phyloP scores from a whole-genome alignment of 2,329 filamentous ascomycete species.

The Mycogone perniciosa region DNA sequence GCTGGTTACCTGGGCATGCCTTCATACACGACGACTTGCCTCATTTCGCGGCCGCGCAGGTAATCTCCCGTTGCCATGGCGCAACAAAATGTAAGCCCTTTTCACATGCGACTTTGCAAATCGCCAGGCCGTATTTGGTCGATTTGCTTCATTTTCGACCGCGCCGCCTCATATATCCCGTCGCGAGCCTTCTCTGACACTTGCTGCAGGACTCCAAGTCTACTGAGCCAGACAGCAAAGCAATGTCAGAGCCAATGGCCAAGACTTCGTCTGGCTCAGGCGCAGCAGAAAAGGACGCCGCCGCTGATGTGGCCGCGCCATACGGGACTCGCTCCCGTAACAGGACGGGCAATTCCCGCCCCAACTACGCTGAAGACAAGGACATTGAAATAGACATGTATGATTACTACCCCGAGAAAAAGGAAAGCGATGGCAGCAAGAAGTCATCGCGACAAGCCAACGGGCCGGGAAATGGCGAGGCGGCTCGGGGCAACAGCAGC shows the following conservation, averaged over 20 bases:
- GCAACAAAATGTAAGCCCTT: conserved; percentile 32
- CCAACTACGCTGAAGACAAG: conserved; percentile 92
- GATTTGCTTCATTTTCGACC: background rate
- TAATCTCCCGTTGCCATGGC: conserved; percentile 33
- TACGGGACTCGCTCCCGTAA: conserved; percentile 96
- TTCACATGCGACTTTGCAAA: conserved; percentile 1
- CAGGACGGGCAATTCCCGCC: conserved; percentile 68
- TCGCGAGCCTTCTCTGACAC: conserved; percentile 16
- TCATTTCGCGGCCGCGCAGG: conserved; percentile 29
- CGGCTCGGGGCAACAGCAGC: conserved; percentile 27
- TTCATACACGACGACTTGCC: conserved; percentile 21
- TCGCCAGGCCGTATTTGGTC: conserved; percentile 5
- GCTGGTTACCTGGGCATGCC: conserved; percentile 21
- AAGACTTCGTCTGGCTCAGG: conserved; percentile 44
- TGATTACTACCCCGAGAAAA: conserved; percentile 55
- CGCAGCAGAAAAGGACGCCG: conserved; percentile 42
- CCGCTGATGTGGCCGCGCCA: conserved; percentile 52
- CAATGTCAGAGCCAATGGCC: conserved; percentile 33
- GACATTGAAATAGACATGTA: conserved; percentile 83
- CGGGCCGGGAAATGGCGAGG: conserved; percentile 32
- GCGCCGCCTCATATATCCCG: conserved; percentile 10
- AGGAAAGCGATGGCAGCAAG: conserved; percentile 48
- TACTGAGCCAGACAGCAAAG: conserved; percentile 28
- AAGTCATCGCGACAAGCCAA: conserved; percentile 47
- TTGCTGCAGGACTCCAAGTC: conserved; percentile 29